Evolutionary conservation across 1,284 basidiomycete genomes (phyloP).

Genomic region (Cutaneotrichosporon curvatum): DNA sequence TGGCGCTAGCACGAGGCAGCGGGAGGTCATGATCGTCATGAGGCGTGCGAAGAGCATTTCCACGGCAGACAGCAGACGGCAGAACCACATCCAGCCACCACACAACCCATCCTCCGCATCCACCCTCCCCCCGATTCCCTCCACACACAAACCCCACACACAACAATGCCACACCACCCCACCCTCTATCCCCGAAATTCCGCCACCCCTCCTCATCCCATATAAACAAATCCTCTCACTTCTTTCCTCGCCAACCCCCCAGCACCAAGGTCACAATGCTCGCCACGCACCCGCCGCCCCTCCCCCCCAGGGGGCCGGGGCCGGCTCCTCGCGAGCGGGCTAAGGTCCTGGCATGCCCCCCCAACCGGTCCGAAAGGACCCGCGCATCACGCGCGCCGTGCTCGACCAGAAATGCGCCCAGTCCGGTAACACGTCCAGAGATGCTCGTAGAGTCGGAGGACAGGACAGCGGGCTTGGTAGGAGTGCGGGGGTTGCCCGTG

Average conservation of each 20-base stretch:
- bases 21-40: too few species aligned
- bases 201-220: neutral
- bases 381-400: conserved; percentile 35
- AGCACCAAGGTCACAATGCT: conserved; percentile 48
- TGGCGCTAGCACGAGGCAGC: too few species aligned
- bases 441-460: conserved; percentile 14
- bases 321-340: conserved; percentile 41
- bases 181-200: neutral
- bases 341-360: conserved; percentile 49
- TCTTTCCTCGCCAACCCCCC: conserved; percentile 2
- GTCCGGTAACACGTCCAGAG: conserved; percentile 24
- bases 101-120: too few species aligned
- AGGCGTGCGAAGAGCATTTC: too few species aligned
- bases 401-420: conserved; percentile 46
- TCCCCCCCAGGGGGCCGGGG: neutral
- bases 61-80: too few species aligned
- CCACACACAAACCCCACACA: too few species aligned
- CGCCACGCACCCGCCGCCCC: conserved; percentile 25
- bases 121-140: too few species aligned
- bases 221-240: neutral
- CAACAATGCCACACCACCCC: too few species aligned
- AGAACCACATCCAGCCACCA: too few species aligned
- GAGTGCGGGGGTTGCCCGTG: conserved; percentile 34
- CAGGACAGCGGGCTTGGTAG: conserved; percentile 31
- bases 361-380: conserved; percentile 41